These are phyloP conservation scores for Porcisia hertigi DNA, from an alignment of 208 protist genomes.

Conservation along the genomic window DNA sequence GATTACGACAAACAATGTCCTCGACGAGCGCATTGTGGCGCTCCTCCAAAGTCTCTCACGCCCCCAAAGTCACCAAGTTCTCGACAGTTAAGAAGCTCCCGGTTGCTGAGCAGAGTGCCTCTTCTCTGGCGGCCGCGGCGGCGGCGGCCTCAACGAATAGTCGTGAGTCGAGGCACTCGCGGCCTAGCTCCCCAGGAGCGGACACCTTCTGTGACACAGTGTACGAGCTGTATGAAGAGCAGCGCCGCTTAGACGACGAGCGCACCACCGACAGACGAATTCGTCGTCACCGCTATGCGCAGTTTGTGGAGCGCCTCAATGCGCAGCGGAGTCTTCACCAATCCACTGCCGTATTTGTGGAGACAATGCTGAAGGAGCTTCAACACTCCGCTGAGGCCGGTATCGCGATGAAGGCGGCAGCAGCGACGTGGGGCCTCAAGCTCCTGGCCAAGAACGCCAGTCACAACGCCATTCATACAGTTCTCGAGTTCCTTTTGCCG, in stretches of 20 bases:
- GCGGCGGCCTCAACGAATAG: background rate
- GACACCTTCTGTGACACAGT: conserved; percentile 19
- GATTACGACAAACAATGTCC: conserved; percentile 3
- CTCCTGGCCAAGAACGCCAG: conserved; percentile 43
- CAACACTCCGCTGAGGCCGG: conserved; percentile 29
- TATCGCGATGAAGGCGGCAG: conserved; percentile 43
- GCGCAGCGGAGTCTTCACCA: conserved; percentile 53
- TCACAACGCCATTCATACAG: conserved; percentile 31
- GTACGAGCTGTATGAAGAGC: conserved; percentile 17
- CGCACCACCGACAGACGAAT: conserved; percentile 54
- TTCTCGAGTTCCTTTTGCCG: conserved; percentile 64
- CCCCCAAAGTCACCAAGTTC: background rate
- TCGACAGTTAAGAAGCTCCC: conserved; percentile 10
- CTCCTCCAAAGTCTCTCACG: background rate
- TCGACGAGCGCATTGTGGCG: background rate
- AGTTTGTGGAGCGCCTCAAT: conserved; percentile 52
- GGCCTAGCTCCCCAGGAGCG: background rate
- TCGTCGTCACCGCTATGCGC: conserved; percentile 72
- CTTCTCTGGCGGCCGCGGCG: background rate
- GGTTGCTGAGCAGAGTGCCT: background rate
- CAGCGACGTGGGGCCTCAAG: conserved; percentile 75
- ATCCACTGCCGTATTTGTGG: conserved; percentile 78
- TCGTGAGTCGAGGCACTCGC: background rate
- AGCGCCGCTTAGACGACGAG: conserved; percentile 30
- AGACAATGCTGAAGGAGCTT: conserved; percentile 73